A percentile compares a stretch with the other conserved stretches of the same genome.
phyloP scores from a whole-genome alignment of 2,329 filamentous ascomycete species.

The Colletotrichum horii region DNA sequence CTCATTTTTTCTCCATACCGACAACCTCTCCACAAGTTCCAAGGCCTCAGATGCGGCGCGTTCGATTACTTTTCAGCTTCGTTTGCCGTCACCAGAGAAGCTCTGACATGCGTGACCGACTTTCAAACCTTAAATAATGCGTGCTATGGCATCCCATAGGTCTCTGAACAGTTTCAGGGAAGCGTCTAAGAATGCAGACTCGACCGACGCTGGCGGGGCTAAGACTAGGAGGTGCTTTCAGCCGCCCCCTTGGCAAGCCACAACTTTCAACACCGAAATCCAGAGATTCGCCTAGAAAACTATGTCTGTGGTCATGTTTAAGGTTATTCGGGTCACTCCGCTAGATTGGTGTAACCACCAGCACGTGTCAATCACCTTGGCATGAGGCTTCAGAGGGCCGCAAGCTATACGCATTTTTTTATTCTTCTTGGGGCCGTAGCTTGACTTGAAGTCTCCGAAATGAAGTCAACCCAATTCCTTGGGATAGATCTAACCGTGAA shows the following conservation, averaged over 20 bases:
- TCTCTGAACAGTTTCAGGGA: background rate
- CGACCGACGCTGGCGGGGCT: background rate
- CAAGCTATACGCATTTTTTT: background rate
- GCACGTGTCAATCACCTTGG: background rate
- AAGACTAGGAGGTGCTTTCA: background rate
- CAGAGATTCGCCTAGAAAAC: background rate
- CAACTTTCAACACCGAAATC: background rate
- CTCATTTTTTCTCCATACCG: background rate
- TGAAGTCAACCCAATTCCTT: background rate
- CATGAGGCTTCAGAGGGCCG: background rate
- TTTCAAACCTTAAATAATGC: background rate
- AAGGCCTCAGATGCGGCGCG: background rate
- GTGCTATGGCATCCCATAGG: background rate
- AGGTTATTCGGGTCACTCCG: background rate
- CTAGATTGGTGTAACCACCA: background rate
- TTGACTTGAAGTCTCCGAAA: background rate
- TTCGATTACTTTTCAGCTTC: background rate
- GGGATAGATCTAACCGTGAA: background rate
- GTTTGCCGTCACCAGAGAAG: background rate
- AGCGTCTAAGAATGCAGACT: background rate
- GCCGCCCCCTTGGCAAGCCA: background rate
- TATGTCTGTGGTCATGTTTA: background rate
- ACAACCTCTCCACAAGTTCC: background rate
- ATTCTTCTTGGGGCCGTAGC: background rate
- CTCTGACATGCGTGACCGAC: background rate